These are phyloP conservation scores for Sarocladium kiliense DNA, from an alignment of 2,329 filamentous ascomycete species.

Conservation along the genomic window DNA sequence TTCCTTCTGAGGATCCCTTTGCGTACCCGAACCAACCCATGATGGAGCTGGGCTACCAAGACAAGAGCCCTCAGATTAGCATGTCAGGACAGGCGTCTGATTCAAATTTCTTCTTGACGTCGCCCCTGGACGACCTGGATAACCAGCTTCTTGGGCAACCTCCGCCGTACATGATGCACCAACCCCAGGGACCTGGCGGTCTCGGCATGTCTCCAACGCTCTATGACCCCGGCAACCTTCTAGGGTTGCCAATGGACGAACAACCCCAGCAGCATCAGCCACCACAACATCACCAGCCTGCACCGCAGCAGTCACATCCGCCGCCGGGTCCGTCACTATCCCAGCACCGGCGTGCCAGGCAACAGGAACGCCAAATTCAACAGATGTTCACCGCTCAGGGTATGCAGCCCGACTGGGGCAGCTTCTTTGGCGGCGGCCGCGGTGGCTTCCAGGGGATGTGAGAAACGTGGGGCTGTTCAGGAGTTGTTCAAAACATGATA, in stretches of 20 bases:
- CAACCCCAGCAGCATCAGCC: constrained; percentile 14
- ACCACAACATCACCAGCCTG: constrained; percentile 22
- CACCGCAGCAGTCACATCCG: constrained; percentile 8
- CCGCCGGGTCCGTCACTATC: constrained; percentile 8
- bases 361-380: constrained; percentile 37
- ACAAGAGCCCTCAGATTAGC: constrained; percentile 26
- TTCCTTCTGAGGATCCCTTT: constrained; percentile 71
- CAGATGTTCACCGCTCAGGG: constrained; percentile 44
- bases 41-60: constrained; percentile 49
- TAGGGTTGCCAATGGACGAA: constrained; percentile 22
- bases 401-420: constrained; percentile 41
- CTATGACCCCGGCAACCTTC: constrained; percentile 5
- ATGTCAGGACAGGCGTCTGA: constrained; percentile 28
- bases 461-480: constrained; percentile 19
- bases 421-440: constrained; percentile 39
- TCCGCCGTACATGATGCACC: constrained; percentile 65
- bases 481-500: constrained; percentile 26
- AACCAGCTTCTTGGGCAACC: constrained; percentile 68
- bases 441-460: constrained; percentile 38
- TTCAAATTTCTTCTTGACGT: constrained; percentile 46
- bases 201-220: constrained; percentile 5
- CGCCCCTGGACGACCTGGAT: constrained; percentile 60
- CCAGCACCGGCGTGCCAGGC: constrained; percentile 15
- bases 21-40: constrained; percentile 74
- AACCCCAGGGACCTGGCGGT: constrained; percentile 28